phyloP scores from a whole-genome alignment of 2,329 filamentous ascomycete species.

The Microcyclospora tardicrescens region DNA sequence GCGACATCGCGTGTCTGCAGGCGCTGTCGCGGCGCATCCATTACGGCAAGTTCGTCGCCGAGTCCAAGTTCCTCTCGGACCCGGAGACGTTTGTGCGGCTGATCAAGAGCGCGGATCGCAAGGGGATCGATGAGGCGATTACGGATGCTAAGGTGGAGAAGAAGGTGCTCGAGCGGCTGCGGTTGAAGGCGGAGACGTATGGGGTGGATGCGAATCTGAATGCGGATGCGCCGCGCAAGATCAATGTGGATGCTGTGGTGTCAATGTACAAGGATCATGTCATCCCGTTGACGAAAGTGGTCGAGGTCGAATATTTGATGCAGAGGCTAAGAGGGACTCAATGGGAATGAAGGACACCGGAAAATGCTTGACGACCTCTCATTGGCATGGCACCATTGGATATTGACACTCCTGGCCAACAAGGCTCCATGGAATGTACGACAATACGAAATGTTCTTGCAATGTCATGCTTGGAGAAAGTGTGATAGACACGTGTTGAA shows the following conservation, averaged over 20 bases:
- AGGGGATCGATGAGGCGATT: slow-evolving; percentile 78
- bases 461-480: too few species aligned
- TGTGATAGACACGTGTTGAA: too few species aligned
- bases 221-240: slow-evolving; percentile 51
- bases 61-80: slow-evolving; percentile 83
- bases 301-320: slow-evolving; percentile 97
- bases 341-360: slow-evolving; percentile 27
- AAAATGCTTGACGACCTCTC: too few species aligned
- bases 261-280: slow-evolving; percentile 83
- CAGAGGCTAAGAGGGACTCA: slow-evolving; percentile 56
- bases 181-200: slow-evolving; percentile 84
- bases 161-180: slow-evolving; percentile 76
- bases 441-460: too few species aligned
- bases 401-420: too few species aligned
- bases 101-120: slow-evolving; percentile 67
- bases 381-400: too few species aligned
- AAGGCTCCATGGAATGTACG: too few species aligned
- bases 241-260: slow-evolving; percentile 83
- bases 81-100: slow-evolving; percentile 65
- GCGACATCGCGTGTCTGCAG: slow-evolving; percentile 82
- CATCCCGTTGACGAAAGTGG: slow-evolving; percentile 93
- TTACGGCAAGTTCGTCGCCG: slow-evolving; percentile 96
- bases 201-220: slow-evolving; percentile 67
- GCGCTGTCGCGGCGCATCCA: slow-evolving; percentile 83
- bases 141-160: slow-evolving; percentile 81